Evolutionary conservation across 257 asterid genomes (phyloP).

Genomic region (Ophiorrhiza pumila): DNA sequence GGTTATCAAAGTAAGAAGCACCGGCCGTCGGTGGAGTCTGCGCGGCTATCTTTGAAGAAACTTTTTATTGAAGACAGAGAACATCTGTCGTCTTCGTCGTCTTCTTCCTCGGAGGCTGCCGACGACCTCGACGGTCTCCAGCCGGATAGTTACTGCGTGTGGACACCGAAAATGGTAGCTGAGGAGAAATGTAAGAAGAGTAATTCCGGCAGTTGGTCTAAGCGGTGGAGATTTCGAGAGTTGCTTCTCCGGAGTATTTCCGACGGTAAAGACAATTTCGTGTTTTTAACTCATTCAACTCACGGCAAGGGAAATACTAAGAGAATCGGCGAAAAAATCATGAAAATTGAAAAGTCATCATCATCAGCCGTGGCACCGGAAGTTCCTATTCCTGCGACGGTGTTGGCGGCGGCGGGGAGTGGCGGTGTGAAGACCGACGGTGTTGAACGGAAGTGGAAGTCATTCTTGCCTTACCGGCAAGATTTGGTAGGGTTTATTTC

Average conservation of each 20-base stretch:
- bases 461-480: slow-evolving; percentile 66
- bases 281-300: slow-evolving; percentile 19
- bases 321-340: slow-evolving; percentile 3
- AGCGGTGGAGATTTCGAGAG: slow-evolving; percentile 36
- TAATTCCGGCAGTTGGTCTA: slow-evolving; percentile 30
- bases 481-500: slow-evolving; percentile 64
- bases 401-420: not conserved
- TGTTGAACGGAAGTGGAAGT: slow-evolving; percentile 31
- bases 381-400: not conserved
- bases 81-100: slow-evolving; percentile 15
- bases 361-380: not conserved
- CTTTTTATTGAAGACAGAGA: slow-evolving; percentile 35
- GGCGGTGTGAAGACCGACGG: slow-evolving; percentile 14
- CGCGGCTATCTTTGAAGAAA: slow-evolving; percentile 29
- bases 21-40: not conserved
- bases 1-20: not conserved
- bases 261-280: slow-evolving; percentile 29
- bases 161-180: slow-evolving; percentile 28
- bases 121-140: slow-evolving; percentile 39
- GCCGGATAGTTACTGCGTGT: slow-evolving; percentile 35
- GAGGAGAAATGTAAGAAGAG: slow-evolving; percentile 29
- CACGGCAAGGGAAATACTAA: not conserved
- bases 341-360: slow-evolving; percentile 1
- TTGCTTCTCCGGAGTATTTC: slow-evolving; percentile 31
- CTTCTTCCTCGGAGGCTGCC: slow-evolving; percentile 37